phyloP scores from a whole-genome alignment of 257 asterid genomes.

The Coffea eugenioides region DNA sequence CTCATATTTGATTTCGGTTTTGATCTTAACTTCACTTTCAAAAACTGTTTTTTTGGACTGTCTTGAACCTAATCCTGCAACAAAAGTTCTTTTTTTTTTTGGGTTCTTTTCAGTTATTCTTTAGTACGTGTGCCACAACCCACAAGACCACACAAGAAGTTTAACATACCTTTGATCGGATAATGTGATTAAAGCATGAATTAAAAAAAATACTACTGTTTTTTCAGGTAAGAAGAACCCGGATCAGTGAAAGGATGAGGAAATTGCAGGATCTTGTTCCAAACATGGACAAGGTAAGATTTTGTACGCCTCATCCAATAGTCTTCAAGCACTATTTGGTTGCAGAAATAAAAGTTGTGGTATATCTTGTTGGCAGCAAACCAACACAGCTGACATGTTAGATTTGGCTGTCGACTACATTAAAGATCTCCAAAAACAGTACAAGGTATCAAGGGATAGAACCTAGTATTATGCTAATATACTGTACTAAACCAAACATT shows the following conservation, averaged over 20 bases:
- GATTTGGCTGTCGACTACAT: constrained; percentile 92
- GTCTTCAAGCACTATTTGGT: neutral
- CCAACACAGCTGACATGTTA: constrained; percentile 90
- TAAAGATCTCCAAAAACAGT: constrained; percentile 73
- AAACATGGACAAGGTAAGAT: constrained; percentile 84
- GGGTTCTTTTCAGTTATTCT: too few relatives aligned
- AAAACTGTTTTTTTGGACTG: neutral
- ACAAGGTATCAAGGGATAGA: constrained; percentile 48
- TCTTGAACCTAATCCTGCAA: neutral
- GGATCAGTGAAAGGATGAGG: constrained; percentile 92
- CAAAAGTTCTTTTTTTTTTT: too few relatives aligned
- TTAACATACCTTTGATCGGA: neutral
- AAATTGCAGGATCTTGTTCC: constrained; percentile 91
- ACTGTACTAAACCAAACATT: neutral
- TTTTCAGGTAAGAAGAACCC: constrained; percentile 74
- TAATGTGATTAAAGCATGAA: neutral
- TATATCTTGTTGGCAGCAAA: constrained; percentile 57
- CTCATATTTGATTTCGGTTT: neutral
- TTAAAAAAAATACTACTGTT: neutral
- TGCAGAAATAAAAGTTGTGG: neutral
- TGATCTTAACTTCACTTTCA: neutral
- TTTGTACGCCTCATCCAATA: neutral
- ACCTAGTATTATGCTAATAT: neutral
- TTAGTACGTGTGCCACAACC: too few relatives aligned
- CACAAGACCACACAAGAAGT: neutral